phyloP scores from a whole-genome alignment of 2,329 filamentous ascomycete species.

The Stachybotrys echinatus region DNA sequence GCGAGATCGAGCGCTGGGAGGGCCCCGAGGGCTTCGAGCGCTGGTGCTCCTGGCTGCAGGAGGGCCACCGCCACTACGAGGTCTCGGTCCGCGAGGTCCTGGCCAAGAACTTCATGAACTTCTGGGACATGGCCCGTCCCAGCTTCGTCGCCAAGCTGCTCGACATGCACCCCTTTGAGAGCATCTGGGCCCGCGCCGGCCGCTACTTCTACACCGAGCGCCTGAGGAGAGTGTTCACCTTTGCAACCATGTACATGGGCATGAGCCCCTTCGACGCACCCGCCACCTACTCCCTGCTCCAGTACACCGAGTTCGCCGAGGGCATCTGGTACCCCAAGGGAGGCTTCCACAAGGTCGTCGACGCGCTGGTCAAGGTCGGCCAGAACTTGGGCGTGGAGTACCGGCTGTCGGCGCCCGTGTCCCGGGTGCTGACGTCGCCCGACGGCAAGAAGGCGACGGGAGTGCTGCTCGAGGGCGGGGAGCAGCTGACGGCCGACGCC shows the following conservation, averaged over 20 bases:
- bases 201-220: slow-evolving; percentile 67
- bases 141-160: slow-evolving; percentile 55
- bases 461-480: slow-evolving; percentile 53
- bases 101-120: slow-evolving; percentile 58
- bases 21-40: slow-evolving; percentile 65
- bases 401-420: slow-evolving; percentile 53
- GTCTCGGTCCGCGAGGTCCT: slow-evolving; percentile 61
- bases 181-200: slow-evolving; percentile 59
- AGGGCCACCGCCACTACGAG: slow-evolving; percentile 67
- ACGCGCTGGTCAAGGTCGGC: slow-evolving; percentile 59
- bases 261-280: slow-evolving; percentile 75
- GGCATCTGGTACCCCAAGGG: slow-evolving; percentile 72
- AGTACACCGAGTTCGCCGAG: slow-evolving; percentile 69
- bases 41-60: slow-evolving; percentile 62
- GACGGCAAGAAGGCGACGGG: slow-evolving; percentile 51
- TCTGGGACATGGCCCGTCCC: slow-evolving; percentile 51
- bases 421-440: slow-evolving; percentile 44
- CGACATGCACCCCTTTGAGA: slow-evolving; percentile 64
- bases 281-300: slow-evolving; percentile 66
- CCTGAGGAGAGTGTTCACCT: slow-evolving; percentile 66
- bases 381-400: slow-evolving; percentile 58
- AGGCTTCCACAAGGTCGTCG: slow-evolving; percentile 63
- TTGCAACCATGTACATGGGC: slow-evolving; percentile 79
- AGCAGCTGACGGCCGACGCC: slow-evolving; percentile 56
- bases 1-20: slow-evolving; percentile 67